Percentiles rank a stretch among this genome's conserved stretches.
Evolutionary conservation across 2,329 filamentous ascomycete genomes (phyloP).

Genomic region (Aspergillus caelatus): DNA sequence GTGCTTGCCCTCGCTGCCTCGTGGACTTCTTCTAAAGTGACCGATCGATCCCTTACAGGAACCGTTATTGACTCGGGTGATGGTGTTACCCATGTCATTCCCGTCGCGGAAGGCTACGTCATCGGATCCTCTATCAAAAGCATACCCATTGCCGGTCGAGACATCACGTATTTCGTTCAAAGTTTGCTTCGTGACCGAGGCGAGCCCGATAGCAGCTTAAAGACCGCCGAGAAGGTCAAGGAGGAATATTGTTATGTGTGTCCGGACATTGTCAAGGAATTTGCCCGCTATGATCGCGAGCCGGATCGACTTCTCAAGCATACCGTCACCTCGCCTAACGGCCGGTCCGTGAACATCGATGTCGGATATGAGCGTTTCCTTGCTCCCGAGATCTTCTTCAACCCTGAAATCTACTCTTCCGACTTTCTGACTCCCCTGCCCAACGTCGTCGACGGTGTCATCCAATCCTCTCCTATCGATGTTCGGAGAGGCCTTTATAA

Average conservation of each 20-base stretch:
- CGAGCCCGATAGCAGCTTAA: slow-evolving; percentile 93
- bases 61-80: slow-evolving; percentile 99
- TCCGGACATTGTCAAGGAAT: slow-evolving; percentile 98
- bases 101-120: slow-evolving; percentile 96
- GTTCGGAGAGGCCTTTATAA: slow-evolving; percentile 97
- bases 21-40: slow-evolving; percentile 98
- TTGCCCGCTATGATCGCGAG: slow-evolving; percentile 90
- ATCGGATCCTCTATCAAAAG: slow-evolving; percentile 99
- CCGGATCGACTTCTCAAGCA: slow-evolving; percentile 90
- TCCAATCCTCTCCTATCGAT: slow-evolving; percentile 96
- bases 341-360: slow-evolving; percentile 81
- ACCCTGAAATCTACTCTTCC: slow-evolving; percentile 98
- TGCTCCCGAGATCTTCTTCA: slow-evolving; percentile 99
- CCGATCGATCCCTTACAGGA: slow-evolving; percentile 91
- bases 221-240: slow-evolving; percentile 98
- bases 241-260: slow-evolving; percentile 98
- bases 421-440: slow-evolving; percentile 96
- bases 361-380: slow-evolving; percentile 98
- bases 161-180: slow-evolving; percentile 99
- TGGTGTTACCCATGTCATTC: slow-evolving; percentile 98
- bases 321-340: slow-evolving; percentile 81
- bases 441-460: slow-evolving; percentile 91
- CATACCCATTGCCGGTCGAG: slow-evolving; percentile 94
- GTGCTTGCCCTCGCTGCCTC: slow-evolving; percentile 95
- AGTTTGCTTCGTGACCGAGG: slow-evolving; percentile 92